Base-by-base conservation (phyloP, 192 early-diverging fungal species). In the Podila minutissima region DNA sequence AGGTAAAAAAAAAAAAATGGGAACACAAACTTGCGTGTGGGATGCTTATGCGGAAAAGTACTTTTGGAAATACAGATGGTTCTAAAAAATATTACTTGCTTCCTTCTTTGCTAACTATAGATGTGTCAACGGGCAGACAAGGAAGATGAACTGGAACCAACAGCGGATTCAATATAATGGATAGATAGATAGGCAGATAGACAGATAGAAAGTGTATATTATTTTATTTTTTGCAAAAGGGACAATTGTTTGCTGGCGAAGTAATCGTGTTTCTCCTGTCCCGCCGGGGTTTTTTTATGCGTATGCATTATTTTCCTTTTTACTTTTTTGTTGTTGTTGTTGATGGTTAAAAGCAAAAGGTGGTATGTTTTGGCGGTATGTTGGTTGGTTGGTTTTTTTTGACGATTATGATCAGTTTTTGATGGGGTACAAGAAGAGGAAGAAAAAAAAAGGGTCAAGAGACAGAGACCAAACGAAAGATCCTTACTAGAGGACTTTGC, bases 61-160 rank as follows among this genome's bases (percentile, higher is more conserved):
- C 41, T 17, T 46, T 46, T 46, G 41, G 41, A 46, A 46, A 46
- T 37, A 46, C 41, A 46, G 1, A 41, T 46, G 41, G 11, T 15
- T 46, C 41, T 46, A 46, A 46, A 41, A 41, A 17, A 15, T 13
- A 17, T 46, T 46, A 46, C 15, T 0, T 46, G 15, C 41, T 61
- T 19, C 29, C 29, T 35, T 33, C 29, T 61, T 33, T 31, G 59
- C 31, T 61, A 17, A 28, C 59, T 33, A 7, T 81, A 81, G 77
- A 81, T 81, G 77, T 81, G 77, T 33, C 77, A 81, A 63, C 65
- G 77, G 6, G 77, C 77, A 26, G 77, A 81, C 58, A 81, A 81
- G 32, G 77, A 81, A 48, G 77, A 81, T 31, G 77, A 81, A 15
- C 28, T 81, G 29, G 71, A 73, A 20, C 66, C 75, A 13, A 72